phyloP scores from a whole-genome alignment of 2,329 filamentous ascomycete genomes.

The Clonostachys rhizophaga region DNA sequence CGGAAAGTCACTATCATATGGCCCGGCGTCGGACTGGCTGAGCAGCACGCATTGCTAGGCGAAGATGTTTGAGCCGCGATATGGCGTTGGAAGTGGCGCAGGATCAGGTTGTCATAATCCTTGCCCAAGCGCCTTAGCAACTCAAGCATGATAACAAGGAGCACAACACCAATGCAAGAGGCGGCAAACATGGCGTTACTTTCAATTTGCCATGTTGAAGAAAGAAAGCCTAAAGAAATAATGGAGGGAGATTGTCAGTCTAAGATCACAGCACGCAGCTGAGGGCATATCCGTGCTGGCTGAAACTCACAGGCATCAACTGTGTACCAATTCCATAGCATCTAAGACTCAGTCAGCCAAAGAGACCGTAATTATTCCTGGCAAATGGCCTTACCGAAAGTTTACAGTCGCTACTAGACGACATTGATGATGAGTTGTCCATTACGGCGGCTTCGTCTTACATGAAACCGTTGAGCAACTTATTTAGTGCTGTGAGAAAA shows the following conservation, averaged over 20 bases:
- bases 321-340: slow-evolving; percentile 77
- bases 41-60: slow-evolving; percentile 8
- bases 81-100: slow-evolving; percentile 40
- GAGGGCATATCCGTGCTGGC: too few relatives aligned
- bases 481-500: too few relatives aligned
- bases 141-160: slow-evolving; percentile 69
- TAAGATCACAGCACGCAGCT: slow-evolving; percentile 18
- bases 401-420: too few relatives aligned
- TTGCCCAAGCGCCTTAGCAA: slow-evolving; percentile 64
- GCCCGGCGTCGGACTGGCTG: slow-evolving; percentile 6
- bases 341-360: slow-evolving; percentile 65
- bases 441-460: too few relatives aligned
- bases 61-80: slow-evolving; percentile 12
- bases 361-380: neutral
- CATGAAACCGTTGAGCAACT: too few relatives aligned
- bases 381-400: neutral
- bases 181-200: slow-evolving; percentile 70
- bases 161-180: slow-evolving; percentile 70
- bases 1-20: slow-evolving; percentile 29
- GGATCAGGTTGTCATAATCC: slow-evolving; percentile 66
- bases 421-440: too few relatives aligned
- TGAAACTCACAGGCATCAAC: slow-evolving; percentile 70
- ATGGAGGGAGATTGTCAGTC: slow-evolving; percentile 33
- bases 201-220: slow-evolving; percentile 66
- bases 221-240: slow-evolving; percentile 67